Conservation (phyloP, 305 asterid species). For the Ilex paraguariensis region DNA sequence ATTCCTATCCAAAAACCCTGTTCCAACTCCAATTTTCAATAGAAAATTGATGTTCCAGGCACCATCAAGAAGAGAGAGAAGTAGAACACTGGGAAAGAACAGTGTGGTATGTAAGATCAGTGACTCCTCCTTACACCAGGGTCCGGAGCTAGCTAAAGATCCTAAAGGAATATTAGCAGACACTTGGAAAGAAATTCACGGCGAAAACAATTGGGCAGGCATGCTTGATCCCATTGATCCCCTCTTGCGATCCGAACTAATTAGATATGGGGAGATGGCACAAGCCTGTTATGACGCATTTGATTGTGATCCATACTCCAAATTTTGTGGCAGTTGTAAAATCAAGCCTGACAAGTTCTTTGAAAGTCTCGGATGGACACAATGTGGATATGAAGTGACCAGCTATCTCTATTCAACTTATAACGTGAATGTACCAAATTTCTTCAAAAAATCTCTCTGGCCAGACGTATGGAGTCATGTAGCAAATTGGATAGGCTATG, state of each 20-base stretch:
- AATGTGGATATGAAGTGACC: conserved; percentile 32
- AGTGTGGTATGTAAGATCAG: too few species aligned
- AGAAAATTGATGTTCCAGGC: too few species aligned
- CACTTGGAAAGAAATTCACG: conserved; percentile 38
- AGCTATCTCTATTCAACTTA: conserved; percentile 47
- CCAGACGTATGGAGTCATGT: conserved; percentile 33
- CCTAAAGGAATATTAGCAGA: conserved; percentile 6
- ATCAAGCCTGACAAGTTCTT: conserved; percentile 21
- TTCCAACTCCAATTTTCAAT: too few species aligned
- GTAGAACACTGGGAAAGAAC: too few species aligned
- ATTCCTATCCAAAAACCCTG: too few species aligned
- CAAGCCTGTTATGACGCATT: conserved; percentile 52
- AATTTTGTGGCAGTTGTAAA: conserved; percentile 43
- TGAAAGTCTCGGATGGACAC: conserved; percentile 23
- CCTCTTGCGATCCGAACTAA: conserved; percentile 28
- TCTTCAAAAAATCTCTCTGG: conserved; percentile 25
- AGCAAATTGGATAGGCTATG: conserved; percentile 45
- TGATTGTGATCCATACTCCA: conserved; percentile 36
- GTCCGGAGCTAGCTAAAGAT: too few species aligned
- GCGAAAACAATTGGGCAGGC: conserved; percentile 36
- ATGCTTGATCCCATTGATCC: conserved; percentile 43
- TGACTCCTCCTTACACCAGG: too few species aligned
- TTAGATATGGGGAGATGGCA: conserved; percentile 43
- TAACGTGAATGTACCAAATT: conserved; percentile 34
- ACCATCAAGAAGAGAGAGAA: too few species aligned